These are phyloP conservation scores for Monosporozyma servazzii DNA, from an alignment of 805 yeast species.

Conservation along the genomic window DNA sequence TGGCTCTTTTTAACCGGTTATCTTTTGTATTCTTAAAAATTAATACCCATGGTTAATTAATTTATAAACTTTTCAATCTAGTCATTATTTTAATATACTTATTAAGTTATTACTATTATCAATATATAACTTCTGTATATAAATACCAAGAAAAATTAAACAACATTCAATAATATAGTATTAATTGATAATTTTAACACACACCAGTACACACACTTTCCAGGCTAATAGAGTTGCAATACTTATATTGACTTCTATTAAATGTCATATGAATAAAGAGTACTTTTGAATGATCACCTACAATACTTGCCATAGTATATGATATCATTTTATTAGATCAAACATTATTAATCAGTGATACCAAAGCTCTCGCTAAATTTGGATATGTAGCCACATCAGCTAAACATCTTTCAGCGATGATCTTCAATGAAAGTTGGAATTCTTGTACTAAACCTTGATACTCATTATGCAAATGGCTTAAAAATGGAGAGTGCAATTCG, in stretches of 20 bases:
- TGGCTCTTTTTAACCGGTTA: neutral
- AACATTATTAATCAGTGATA: conserved; percentile 2
- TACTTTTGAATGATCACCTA: too few species aligned
- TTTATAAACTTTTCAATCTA: neutral
- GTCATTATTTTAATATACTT: neutral
- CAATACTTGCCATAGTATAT: too few species aligned
- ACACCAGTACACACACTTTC: too few species aligned
- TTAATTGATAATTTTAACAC: neutral
- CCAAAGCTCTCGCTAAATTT: conserved; percentile 9
- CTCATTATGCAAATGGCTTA: conserved; percentile 23
- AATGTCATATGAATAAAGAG: too few species aligned
- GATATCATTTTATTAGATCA: too few species aligned
- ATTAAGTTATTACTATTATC: neutral
- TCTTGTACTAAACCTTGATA: conserved; percentile 25
- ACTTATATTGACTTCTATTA: too few species aligned
- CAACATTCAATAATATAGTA: neutral
- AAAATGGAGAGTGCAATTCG: conserved; percentile 19
- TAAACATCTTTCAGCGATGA: conserved; percentile 21
- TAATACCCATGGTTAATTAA: neutral
- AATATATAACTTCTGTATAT: neutral
- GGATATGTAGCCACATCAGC: conserved; percentile 9
- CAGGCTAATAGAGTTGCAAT: too few species aligned
- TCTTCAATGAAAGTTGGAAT: conserved; percentile 23
- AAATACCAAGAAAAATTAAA: neutral
- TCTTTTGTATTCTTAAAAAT: neutral